Evolutionary conservation across 202 grass and related monocot genomes (phyloP).

Genomic region (Dendrocalamus latiflorus): DNA sequence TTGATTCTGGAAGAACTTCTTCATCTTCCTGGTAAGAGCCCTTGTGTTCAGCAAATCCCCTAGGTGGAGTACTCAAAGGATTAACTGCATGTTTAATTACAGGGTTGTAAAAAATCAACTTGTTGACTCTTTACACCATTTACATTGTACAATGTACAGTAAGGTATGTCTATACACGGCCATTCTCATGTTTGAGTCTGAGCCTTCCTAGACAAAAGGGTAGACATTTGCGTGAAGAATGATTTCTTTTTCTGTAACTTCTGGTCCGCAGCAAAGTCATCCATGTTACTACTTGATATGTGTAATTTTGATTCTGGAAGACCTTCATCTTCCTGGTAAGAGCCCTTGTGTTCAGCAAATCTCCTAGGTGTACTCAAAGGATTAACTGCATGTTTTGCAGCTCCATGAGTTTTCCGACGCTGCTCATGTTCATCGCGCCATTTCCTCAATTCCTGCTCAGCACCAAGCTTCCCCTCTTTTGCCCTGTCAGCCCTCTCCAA

Average conservation of each 20-base stretch:
- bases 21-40: no score
- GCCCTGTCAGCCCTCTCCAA: constrained; percentile 61
- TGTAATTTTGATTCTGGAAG: constrained; percentile 27
- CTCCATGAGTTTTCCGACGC: constrained; percentile 46
- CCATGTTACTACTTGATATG: constrained; percentile 7
- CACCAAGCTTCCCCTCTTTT: constrained; percentile 74
- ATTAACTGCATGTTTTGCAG: constrained; percentile 36
- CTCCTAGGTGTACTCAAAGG: constrained; percentile 26
- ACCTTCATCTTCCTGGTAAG: constrained; percentile 33
- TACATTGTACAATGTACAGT: no score
- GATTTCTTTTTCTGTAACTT: constrained; percentile 74
- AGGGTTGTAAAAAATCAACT: no score
- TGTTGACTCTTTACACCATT: no score
- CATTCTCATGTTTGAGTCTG: constrained; percentile 17
- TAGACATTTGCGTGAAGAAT: constrained; percentile 54
- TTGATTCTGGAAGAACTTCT: no score
- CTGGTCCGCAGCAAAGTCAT: constrained; percentile 17
- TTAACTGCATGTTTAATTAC: no score
- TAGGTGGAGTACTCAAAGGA: no score
- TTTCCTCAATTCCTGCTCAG: constrained; percentile 77
- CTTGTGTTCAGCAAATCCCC: no score
- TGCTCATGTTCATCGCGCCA: constrained; percentile 71
- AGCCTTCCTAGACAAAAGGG: constrained; percentile 35
- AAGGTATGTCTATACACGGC: neutral
- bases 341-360: constrained; percentile 23